These are phyloP conservation scores for Daedalea quercina DNA, from an alignment of 768 basidiomycete genomes.

Conservation along the genomic window DNA sequence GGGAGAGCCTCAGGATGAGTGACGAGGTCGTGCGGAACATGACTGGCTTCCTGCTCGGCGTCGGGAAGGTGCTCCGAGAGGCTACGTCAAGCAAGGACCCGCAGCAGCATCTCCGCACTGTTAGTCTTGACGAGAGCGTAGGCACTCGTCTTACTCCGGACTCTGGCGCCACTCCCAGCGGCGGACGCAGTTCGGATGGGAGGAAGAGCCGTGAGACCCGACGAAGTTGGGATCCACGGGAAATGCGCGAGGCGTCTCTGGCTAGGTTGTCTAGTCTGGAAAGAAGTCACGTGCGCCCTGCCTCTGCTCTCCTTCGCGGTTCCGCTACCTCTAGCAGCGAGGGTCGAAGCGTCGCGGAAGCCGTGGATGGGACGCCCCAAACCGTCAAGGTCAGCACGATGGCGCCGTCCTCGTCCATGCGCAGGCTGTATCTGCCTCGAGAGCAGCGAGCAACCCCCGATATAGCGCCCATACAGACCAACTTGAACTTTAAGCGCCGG, in stretches of 20 bases:
- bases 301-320: slow-evolving; percentile 12
- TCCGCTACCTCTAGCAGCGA: slow-evolving; percentile 26
- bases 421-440: slow-evolving; percentile 52
- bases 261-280: slow-evolving; percentile 22
- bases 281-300: slow-evolving; percentile 11
- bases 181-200: slow-evolving; percentile 48
- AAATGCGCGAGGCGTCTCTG: slow-evolving; percentile 16
- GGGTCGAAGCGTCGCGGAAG: slow-evolving; percentile 15
- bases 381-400: slow-evolving; percentile 11
- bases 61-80: slow-evolving; percentile 66
- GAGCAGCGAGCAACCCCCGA: slow-evolving; percentile 43
- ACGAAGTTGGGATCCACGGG: slow-evolving; percentile 35
- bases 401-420: slow-evolving; percentile 25
- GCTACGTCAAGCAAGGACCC: slow-evolving; percentile 28
- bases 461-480: slow-evolving; percentile 6
- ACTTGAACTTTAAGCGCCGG: slow-evolving; percentile 12
- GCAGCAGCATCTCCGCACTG: slow-evolving; percentile 40
- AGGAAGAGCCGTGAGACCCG: slow-evolving; percentile 45
- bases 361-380: slow-evolving; percentile 17
- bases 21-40: slow-evolving; percentile 75
- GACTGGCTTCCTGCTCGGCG: slow-evolving; percentile 70
- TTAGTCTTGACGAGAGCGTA: slow-evolving; percentile 49
- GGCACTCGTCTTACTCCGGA: slow-evolving; percentile 30
- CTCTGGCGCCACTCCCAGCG: slow-evolving; percentile 20
- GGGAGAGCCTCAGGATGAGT: slow-evolving; percentile 64